phyloP scores from a whole-genome alignment of 768 basidiomycete species.

The Kwoniella mangroviensis region DNA sequence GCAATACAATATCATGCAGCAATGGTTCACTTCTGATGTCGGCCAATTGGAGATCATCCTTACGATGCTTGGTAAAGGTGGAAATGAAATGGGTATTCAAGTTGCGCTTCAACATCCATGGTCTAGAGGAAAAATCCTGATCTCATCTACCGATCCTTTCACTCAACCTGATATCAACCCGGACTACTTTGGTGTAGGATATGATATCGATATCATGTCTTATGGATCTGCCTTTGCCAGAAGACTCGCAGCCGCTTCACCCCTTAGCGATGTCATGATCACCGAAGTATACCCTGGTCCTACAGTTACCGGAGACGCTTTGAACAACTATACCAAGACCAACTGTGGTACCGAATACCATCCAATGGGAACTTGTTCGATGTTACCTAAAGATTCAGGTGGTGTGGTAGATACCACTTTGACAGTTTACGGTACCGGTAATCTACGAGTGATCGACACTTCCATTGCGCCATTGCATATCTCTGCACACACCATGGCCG shows the following conservation, averaged over 20 bases:
- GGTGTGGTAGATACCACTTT: constrained; percentile 68
- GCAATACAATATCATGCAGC: constrained; percentile 51
- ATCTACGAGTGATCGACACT: constrained; percentile 64
- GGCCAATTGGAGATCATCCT: constrained; percentile 56
- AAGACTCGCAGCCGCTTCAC: constrained; percentile 63
- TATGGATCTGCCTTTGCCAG: constrained; percentile 68
- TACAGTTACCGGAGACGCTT: constrained; percentile 63
- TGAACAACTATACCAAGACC: constrained; percentile 60
- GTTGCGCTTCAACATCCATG: constrained; percentile 54
- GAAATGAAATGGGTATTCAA: constrained; percentile 48
- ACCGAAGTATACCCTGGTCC: constrained; percentile 64
- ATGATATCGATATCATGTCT: constrained; percentile 52
- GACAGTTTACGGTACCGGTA: constrained; percentile 66
- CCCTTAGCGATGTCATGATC: constrained; percentile 62
- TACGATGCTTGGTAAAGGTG: constrained; percentile 47
- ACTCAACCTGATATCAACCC: constrained; percentile 70
- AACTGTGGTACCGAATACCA: constrained; percentile 61
- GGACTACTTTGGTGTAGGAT: constrained; percentile 63
- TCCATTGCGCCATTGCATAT: constrained; percentile 66
- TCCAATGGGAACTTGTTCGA: constrained; percentile 66
- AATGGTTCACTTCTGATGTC: constrained; percentile 43
- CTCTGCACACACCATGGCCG: constrained; percentile 62
- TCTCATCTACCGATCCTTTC: constrained; percentile 68
- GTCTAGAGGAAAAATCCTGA: constrained; percentile 66
- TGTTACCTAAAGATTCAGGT: constrained; percentile 64